These are phyloP conservation scores for Rhodomyrtus psidioides DNA, from an alignment of 441 rosid genomes.

Conservation along the genomic window DNA sequence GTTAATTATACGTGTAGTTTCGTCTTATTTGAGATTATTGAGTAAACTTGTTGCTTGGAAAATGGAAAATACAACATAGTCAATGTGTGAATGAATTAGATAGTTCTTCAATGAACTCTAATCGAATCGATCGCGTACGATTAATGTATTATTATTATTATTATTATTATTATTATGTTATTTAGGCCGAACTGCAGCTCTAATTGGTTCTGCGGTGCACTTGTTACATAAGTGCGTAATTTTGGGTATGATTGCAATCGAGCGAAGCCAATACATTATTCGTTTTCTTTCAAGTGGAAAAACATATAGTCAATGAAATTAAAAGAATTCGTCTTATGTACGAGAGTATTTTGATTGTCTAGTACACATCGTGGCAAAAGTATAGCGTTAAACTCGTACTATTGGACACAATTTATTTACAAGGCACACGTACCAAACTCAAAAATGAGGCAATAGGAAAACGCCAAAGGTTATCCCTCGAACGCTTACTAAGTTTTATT, in stretches of 20 bases:
- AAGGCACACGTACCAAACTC: not conserved
- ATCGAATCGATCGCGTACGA: not conserved
- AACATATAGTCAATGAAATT: not conserved
- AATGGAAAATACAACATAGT: not conserved
- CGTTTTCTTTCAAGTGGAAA: not conserved
- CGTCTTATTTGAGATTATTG: not conserved
- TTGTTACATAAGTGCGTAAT: rapidly evolving
- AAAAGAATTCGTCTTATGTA: not conserved
- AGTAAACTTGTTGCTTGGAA: not conserved
- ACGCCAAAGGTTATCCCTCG: not conserved
- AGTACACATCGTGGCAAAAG: not conserved
- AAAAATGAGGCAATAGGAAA: not conserved
- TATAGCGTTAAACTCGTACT: not conserved
- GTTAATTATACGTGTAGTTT: not conserved
- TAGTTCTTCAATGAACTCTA: not conserved
- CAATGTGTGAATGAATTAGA: rapidly evolving
- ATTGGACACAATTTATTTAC: not conserved
- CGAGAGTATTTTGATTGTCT: not conserved
- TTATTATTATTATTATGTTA: rapidly evolving
- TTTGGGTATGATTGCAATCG: not conserved
- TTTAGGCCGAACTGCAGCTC: not conserved
- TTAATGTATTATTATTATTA: not conserved
- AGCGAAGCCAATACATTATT: too few relatives aligned
- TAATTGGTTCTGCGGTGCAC: too few relatives aligned
- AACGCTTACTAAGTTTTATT: not conserved